phyloP scores from a whole-genome alignment of 2,329 filamentous ascomycete genomes.

The Truncatella angustata region DNA sequence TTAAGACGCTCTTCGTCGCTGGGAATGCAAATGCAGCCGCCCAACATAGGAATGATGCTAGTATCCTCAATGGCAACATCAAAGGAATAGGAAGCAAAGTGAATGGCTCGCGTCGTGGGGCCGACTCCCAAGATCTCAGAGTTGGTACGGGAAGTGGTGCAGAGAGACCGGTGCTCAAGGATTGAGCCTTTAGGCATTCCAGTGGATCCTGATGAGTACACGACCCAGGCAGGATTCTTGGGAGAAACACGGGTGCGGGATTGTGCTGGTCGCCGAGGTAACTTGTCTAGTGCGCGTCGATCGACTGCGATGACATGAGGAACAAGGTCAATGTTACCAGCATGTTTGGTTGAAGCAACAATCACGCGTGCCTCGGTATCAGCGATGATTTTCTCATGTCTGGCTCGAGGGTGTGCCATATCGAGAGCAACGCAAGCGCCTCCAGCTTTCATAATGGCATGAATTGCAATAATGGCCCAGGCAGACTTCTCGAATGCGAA shows the following conservation, averaged over 20 bases:
- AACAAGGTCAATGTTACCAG: neutral
- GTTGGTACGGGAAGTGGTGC: neutral
- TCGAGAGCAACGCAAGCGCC: conserved; percentile 33
- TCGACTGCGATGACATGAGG: neutral
- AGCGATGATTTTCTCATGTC: conserved; percentile 32
- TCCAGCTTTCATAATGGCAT: conserved; percentile 34
- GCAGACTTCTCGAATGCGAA: conserved; percentile 34
- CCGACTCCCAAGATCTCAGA: neutral
- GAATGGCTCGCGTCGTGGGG: conserved; percentile 11
- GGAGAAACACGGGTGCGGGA: neutral
- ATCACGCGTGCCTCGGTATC: conserved; percentile 17
- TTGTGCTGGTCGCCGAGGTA: neutral
- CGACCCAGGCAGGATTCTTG: conserved; percentile 11
- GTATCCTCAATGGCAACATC: conserved; percentile 36
- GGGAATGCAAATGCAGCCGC: conserved; percentile 37
- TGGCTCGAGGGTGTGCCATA: conserved; percentile 30
- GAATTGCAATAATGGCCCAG: conserved; percentile 30
- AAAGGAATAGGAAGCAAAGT: conserved; percentile 34
- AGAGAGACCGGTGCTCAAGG: conserved; percentile 1
- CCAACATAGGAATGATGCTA: conserved; percentile 34
- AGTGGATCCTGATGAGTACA: conserved; percentile 11
- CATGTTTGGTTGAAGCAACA: conserved; percentile 1
- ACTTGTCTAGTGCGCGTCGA: neutral
- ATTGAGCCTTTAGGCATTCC: conserved; percentile 12
- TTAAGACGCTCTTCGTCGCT: conserved; percentile 33